Conservation (phyloP, 768 basidiomycete genomes). For the Lentinula raphanica region DNA sequence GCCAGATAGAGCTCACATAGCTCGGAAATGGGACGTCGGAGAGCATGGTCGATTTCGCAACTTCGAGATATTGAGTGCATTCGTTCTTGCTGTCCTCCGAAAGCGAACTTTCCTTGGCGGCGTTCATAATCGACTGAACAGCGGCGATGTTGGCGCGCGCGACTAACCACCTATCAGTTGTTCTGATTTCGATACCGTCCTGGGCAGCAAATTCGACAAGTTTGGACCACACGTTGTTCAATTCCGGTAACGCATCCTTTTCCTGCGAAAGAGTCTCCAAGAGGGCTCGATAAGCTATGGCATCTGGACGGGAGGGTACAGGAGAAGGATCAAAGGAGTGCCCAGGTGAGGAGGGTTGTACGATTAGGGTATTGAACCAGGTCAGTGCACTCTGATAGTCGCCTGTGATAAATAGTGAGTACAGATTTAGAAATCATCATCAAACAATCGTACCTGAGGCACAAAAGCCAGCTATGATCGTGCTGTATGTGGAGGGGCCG, state of each 20-base stretch:
- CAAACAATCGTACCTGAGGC: slow-evolving; percentile 23
- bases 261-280: slow-evolving; percentile 46
- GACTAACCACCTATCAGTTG: slow-evolving; percentile 36
- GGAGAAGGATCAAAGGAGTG: slow-evolving; percentile 38
- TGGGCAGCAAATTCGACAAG: slow-evolving; percentile 15
- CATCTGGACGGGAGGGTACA: slow-evolving; percentile 46
- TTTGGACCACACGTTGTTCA: slow-evolving; percentile 45
- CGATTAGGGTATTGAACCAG: slow-evolving; percentile 69
- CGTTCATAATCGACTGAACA: background rate
- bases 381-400: slow-evolving; percentile 59
- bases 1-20: background rate
- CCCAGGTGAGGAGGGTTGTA: slow-evolving; percentile 27
- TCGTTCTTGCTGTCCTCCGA: background rate
- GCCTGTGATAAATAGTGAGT: slow-evolving; percentile 11
- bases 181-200: slow-evolving; percentile 29
- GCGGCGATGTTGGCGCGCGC: slow-evolving; percentile 37
- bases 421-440: background rate
- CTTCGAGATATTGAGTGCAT: background rate
- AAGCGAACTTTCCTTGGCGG: background rate
- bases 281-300: slow-evolving; percentile 52
- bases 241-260: slow-evolving; percentile 47
- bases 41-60: background rate
- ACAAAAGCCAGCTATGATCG: slow-evolving; percentile 64
- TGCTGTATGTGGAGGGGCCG: slow-evolving; percentile 56
- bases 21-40: background rate